These are phyloP conservation scores for Letharia columbiana DNA, from an alignment of 495 filamentous ascomycete species.

Conservation along the genomic window DNA sequence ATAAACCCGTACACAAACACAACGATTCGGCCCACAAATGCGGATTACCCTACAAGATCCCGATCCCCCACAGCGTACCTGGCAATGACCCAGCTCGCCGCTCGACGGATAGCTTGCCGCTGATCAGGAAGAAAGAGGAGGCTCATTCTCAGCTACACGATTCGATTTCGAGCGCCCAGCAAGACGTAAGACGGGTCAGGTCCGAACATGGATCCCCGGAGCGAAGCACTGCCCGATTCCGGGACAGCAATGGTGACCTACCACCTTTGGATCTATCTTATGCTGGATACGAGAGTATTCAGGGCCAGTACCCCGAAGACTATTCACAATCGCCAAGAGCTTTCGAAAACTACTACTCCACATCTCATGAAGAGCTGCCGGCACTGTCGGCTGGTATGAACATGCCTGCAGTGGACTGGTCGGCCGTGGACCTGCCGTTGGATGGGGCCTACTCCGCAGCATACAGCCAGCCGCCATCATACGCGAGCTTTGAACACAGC, in stretches of 20 bases:
- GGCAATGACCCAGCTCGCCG: slow-evolving; percentile 50
- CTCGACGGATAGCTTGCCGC: slow-evolving; percentile 60
- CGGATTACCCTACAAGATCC: slow-evolving; percentile 73
- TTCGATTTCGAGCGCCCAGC: slow-evolving; percentile 40
- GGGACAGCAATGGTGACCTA: slow-evolving; percentile 53
- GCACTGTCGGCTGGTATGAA: slow-evolving; percentile 57
- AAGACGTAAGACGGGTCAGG: slow-evolving; percentile 43
- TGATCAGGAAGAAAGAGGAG: slow-evolving; percentile 38
- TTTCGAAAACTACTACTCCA: slow-evolving; percentile 35
- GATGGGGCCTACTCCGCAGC: slow-evolving; percentile 50
- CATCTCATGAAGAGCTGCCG: slow-evolving; percentile 50
- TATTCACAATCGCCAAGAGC: slow-evolving; percentile 32
- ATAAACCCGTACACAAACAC: slow-evolving; percentile 85
- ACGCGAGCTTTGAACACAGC: slow-evolving; percentile 55
- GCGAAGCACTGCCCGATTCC: slow-evolving; percentile 46
- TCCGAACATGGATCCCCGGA: slow-evolving; percentile 68
- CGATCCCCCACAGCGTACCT: slow-evolving; percentile 63
- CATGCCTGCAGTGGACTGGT: slow-evolving; percentile 64
- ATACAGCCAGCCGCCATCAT: slow-evolving; percentile 63
- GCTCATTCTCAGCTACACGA: slow-evolving; percentile 33
- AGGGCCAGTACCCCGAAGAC: slow-evolving; percentile 41
- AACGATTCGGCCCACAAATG: slow-evolving; percentile 77
- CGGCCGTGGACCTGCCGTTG: slow-evolving; percentile 53
- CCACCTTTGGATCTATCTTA: slow-evolving; percentile 58
- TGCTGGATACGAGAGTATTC: slow-evolving; percentile 43